phyloP scores from a whole-genome alignment of 768 basidiomycete genomes.

The Sporobolomyces pararoseus region DNA sequence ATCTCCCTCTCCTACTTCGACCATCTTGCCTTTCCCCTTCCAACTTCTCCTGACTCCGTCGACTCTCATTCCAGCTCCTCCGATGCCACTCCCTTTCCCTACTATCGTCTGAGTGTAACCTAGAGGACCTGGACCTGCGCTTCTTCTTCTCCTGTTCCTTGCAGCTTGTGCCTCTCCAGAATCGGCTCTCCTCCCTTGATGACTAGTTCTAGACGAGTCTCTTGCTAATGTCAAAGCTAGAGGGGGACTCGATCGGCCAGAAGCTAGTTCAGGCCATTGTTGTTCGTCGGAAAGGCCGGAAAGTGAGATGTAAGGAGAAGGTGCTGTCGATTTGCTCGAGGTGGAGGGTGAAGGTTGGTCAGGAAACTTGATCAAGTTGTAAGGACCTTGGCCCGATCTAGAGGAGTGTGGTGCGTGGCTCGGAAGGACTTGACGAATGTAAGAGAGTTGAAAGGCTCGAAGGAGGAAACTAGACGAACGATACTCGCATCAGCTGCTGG shows the following conservation, averaged over 20 bases:
- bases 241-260: constrained; percentile 46
- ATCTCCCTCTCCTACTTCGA: constrained; percentile 38
- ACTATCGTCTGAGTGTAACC: constrained; percentile 88
- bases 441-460: constrained; percentile 76
- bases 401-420: constrained; percentile 65
- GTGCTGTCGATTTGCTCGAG: constrained; percentile 46
- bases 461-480: constrained; percentile 61
- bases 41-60: constrained; percentile 53
- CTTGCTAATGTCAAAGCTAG: constrained; percentile 51
- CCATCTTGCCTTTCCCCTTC: constrained; percentile 53
- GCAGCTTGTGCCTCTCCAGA: neutral
- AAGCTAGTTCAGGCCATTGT: constrained; percentile 77
- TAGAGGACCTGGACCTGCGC: constrained; percentile 56
- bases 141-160: constrained; percentile 18
- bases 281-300: constrained; percentile 72
- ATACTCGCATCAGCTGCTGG: no score
- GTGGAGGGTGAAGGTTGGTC: constrained; percentile 49
- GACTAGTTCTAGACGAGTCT: constrained; percentile 9
- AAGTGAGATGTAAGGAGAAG: constrained; percentile 70
- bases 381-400: constrained; percentile 5
- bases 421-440: constrained; percentile 83
- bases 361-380: constrained; percentile 66
- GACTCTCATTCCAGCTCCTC: constrained; percentile 73
- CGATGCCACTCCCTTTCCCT: constrained; percentile 60
- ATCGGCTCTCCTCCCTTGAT: neutral